Evolutionary conservation across 495 filamentous ascomycete species (phyloP), one percentile per base, ranked within the genome.

Genomic region (Glonium stellatum): DNA sequence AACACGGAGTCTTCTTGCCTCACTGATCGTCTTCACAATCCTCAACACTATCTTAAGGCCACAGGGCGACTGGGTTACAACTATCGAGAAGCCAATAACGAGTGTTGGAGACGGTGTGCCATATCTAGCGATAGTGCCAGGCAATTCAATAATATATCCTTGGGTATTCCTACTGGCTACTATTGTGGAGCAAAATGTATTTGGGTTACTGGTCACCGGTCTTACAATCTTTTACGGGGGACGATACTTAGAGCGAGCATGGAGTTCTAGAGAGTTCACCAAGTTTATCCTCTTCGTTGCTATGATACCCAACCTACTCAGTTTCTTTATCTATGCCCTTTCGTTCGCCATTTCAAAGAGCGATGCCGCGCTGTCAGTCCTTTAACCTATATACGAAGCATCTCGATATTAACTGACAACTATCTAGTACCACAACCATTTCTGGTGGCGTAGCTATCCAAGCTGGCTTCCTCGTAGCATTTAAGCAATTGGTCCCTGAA

Each of bases 401-500:
- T 4, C n/a, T 39, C 49, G 18, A 23, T 10, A 34, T 21, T 11
- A 12, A 27, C 57, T 71, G 71, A 72, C 63, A 55, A 59, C 46
- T 63, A 60, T 62, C 48, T 73, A 93, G 87, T 35, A 75, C 87
- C 44, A 86, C 83, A 39, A 84, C 89, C 57, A 88, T 97, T 66
- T 88, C 86, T 68, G 95, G 95, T 61, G 91, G 88, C 46, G 84
- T 95, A 61, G 84, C 90, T 13, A 79, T 96, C 53, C 92, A 97
- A 73, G 89, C 88, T 35, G 90, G 89, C 60, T 97, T 97, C 77
- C 86, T 98, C 59, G 91, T 98, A 67, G 89, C 93, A 56, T 97
- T 97, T 76, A 97, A 96, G 75, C 95, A 98, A 72, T 88, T 98
- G 36, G 89, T 97, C 21, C 93, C 93, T 27, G 90, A 96, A 69